Conservation (phyloP, 495 filamentous ascomycete genomes). For the Jackrogersella multiformis region DNA sequence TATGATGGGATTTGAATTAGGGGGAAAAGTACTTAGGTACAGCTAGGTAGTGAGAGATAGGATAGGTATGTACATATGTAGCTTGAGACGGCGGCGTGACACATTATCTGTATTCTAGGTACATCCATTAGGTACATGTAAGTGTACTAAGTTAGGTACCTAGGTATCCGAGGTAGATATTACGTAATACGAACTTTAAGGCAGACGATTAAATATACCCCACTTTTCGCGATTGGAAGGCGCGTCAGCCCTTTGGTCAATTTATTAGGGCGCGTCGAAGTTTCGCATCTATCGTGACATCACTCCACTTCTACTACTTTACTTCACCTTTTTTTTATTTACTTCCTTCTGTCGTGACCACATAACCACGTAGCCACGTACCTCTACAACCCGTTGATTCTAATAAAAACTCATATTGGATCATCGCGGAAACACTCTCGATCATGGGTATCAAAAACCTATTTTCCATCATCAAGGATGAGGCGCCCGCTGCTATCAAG, state of each 20-base stretch:
- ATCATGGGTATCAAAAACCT: conserved; percentile 95
- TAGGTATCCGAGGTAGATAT: too few relatives aligned
- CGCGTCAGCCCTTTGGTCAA: conserved; percentile 41
- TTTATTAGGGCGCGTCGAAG: conserved; percentile 43
- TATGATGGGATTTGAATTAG: neutral
- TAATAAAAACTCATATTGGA: neutral
- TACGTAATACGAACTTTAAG: too few relatives aligned
- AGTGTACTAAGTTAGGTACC: too few relatives aligned
- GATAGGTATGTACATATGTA: too few relatives aligned
- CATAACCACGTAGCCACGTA: neutral
- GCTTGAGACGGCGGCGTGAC: too few relatives aligned
- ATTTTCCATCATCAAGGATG: conserved; percentile 86
- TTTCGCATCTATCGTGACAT: conserved; percentile 46
- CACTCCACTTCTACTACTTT: conserved; percentile 24
- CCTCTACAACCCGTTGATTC: too few relatives aligned
- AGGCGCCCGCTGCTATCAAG: conserved; percentile 93
- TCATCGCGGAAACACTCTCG: neutral
- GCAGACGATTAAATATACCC: neutral
- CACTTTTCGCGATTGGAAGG: conserved; percentile 32
- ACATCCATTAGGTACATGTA: too few relatives aligned
- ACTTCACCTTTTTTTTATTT: neutral
- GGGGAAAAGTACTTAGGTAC: too few relatives aligned
- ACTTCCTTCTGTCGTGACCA: neutral
- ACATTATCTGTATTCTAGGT: too few relatives aligned
- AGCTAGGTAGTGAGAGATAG: too few relatives aligned